Evolutionary conservation across 2,329 filamentous ascomycete genomes (phyloP).

Genomic region (Talaromyces sp.): DNA sequence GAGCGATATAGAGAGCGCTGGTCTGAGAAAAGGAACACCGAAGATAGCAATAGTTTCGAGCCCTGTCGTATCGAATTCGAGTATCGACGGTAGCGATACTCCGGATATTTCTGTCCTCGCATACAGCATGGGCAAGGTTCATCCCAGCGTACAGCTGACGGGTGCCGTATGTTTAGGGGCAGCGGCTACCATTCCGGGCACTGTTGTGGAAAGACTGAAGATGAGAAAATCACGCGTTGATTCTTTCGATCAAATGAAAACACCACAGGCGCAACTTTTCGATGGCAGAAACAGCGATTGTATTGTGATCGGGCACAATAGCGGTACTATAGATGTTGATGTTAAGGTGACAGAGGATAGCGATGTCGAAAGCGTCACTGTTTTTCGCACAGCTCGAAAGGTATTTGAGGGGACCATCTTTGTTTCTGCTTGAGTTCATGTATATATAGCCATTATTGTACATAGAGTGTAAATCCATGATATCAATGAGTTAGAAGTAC

Average conservation of each 20-base stretch:
- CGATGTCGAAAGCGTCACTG: constrained; percentile 8
- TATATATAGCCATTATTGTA: background rate
- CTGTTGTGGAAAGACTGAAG: constrained; percentile 17
- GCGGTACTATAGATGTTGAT: constrained; percentile 15
- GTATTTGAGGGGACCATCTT: constrained; percentile 15
- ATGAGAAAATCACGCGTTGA: background rate
- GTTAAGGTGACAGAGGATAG: background rate
- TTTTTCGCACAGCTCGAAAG: constrained; percentile 14
- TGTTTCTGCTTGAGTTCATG: background rate
- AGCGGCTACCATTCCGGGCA: constrained; percentile 23
- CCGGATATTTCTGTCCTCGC: constrained; percentile 28
- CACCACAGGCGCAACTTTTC: background rate
- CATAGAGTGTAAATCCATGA: background rate
- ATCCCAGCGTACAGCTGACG: constrained; percentile 28
- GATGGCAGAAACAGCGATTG: background rate
- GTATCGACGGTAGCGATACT: background rate
- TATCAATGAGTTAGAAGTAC: background rate
- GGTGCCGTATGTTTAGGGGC: constrained; percentile 28
- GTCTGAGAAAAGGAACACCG: constrained; percentile 52
- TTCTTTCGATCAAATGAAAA: background rate
- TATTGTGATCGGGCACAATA: constrained; percentile 7
- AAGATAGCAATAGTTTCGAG: constrained; percentile 57
- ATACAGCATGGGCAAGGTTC: constrained; percentile 27
- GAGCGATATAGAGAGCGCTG: constrained; percentile 31
- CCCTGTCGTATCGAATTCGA: background rate